Conservation (phyloP, 2,329 filamentous ascomycete species). For the Chalaropsis ovoidea region DNA sequence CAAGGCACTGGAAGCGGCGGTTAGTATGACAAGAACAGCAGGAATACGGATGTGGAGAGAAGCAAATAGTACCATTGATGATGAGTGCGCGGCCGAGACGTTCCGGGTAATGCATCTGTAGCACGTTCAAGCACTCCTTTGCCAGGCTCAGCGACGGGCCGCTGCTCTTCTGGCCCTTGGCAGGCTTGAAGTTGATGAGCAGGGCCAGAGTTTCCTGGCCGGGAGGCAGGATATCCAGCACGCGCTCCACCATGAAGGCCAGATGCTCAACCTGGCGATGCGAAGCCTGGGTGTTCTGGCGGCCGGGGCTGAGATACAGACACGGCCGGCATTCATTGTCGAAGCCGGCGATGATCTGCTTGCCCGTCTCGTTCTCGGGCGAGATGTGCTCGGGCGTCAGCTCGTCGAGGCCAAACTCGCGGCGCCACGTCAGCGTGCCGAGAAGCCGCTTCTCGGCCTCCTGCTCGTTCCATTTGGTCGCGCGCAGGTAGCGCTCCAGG, state of each 20-base stretch:
- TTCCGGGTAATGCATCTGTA: slow-evolving; percentile 95
- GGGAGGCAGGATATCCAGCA: slow-evolving; percentile 75
- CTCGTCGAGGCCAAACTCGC: slow-evolving; percentile 74
- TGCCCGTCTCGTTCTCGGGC: slow-evolving; percentile 90
- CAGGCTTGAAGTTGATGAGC: slow-evolving; percentile 83
- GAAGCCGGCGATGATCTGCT: slow-evolving; percentile 81
- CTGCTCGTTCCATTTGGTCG: slow-evolving; percentile 76
- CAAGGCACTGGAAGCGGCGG: slow-evolving; percentile 57
- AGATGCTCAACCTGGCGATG: slow-evolving; percentile 86
- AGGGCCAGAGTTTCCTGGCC: slow-evolving; percentile 79
- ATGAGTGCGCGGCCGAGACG: slow-evolving; percentile 79
- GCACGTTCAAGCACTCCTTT: slow-evolving; percentile 74
- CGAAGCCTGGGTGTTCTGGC: slow-evolving; percentile 82
- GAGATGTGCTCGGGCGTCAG: slow-evolving; percentile 81
- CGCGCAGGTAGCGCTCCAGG: slow-evolving; percentile 81
- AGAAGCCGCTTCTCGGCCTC: slow-evolving; percentile 71
- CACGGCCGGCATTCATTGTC: slow-evolving; percentile 80
- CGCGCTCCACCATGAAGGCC: slow-evolving; percentile 89
- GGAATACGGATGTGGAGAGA: neutral
- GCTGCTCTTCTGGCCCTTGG: slow-evolving; percentile 62
- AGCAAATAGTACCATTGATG: slow-evolving; percentile 58
- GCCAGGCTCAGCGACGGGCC: slow-evolving; percentile 64
- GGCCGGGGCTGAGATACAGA: slow-evolving; percentile 77
- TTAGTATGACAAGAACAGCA: slow-evolving; percentile 21
- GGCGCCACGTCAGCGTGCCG: slow-evolving; percentile 73